A percentile compares a stretch with the other conserved stretches of the same genome.
Conservation (phyloP, 192 early-diverging fungal species). For the Linnemannia exigua region DNA sequence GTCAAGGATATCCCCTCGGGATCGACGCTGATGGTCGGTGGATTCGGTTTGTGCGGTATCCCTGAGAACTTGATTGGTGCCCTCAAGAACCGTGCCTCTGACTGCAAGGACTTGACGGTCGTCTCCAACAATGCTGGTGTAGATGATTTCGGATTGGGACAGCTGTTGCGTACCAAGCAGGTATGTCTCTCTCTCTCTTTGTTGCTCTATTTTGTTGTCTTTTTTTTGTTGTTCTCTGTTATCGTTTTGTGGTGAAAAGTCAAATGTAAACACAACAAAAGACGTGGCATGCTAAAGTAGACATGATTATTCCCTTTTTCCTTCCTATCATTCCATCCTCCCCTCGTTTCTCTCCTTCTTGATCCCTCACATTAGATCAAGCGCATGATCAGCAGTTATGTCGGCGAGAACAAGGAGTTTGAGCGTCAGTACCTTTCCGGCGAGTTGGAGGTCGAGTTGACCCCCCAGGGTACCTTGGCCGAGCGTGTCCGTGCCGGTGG, state of each 20-base stretch:
- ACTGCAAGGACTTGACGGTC: slow-evolving; percentile 75
- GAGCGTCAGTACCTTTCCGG: slow-evolving; percentile 83
- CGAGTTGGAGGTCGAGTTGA: slow-evolving; percentile 85
- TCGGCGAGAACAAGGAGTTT: slow-evolving; percentile 88
- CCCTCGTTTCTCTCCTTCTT: too few relatives aligned
- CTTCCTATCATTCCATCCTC: neutral
- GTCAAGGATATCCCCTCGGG: slow-evolving; percentile 71
- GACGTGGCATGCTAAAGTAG: slow-evolving; percentile 1
- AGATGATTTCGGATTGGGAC: slow-evolving; percentile 78
- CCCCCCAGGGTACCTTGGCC: slow-evolving; percentile 83
- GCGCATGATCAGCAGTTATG: slow-evolving; percentile 84
- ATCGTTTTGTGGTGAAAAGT: too few relatives aligned
- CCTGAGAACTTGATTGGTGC: slow-evolving; percentile 83
- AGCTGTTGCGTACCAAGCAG: slow-evolving; percentile 75
- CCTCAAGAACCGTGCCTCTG: slow-evolving; percentile 67
- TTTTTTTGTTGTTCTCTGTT: too few relatives aligned
- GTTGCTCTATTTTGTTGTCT: neutral
- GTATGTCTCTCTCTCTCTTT: neutral
- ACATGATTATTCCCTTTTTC: neutral
- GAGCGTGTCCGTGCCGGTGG: slow-evolving; percentile 85
- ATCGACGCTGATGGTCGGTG: slow-evolving; percentile 76
- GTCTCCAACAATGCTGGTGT: slow-evolving; percentile 88
- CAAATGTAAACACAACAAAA: neutral
- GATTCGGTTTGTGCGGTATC: slow-evolving; percentile 85
- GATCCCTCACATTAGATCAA: slow-evolving; percentile 75